These are phyloP conservation scores for Mycena rebaudengoi DNA, from an alignment of 768 basidiomycete species.

Conservation along the genomic window DNA sequence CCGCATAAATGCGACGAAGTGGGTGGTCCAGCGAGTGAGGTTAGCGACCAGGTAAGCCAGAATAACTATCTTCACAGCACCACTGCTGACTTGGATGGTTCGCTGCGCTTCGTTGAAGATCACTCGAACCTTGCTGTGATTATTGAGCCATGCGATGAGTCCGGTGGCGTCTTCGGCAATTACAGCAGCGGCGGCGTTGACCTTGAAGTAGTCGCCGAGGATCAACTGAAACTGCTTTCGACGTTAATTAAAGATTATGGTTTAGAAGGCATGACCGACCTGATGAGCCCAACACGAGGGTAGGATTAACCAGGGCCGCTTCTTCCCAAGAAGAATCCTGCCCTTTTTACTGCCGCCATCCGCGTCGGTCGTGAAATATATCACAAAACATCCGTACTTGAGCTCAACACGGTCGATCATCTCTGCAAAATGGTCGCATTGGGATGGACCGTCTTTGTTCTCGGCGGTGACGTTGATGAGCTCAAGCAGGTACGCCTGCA, in stretches of 20 bases:
- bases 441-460: too few species aligned
- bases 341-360: constrained; percentile 23
- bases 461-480: too few species aligned
- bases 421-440: too few species aligned
- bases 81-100: too few species aligned
- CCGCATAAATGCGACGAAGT: constrained; percentile 17
- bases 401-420: too few species aligned
- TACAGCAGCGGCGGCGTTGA: not conserved
- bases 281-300: constrained; percentile 25
- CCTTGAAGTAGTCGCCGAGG: constrained; percentile 22
- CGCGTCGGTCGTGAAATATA: too few species aligned
- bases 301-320: constrained; percentile 7
- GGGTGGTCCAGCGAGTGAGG: constrained; percentile 28
- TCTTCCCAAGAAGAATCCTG: not conserved
- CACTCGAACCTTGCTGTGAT: not conserved
- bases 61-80: too few species aligned
- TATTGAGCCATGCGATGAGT: not conserved
- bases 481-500: too few species aligned
- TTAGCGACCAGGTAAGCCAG: constrained; percentile 24
- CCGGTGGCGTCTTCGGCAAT: constrained; percentile 9
- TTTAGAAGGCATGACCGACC: not conserved
- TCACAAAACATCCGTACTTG: too few species aligned
- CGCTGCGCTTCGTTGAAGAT: too few species aligned
- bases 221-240: constrained; percentile 9
- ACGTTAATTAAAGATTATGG: not conserved